phyloP scores from a whole-genome alignment of 2,329 filamentous ascomycete genomes.

The Fusarium poae region DNA sequence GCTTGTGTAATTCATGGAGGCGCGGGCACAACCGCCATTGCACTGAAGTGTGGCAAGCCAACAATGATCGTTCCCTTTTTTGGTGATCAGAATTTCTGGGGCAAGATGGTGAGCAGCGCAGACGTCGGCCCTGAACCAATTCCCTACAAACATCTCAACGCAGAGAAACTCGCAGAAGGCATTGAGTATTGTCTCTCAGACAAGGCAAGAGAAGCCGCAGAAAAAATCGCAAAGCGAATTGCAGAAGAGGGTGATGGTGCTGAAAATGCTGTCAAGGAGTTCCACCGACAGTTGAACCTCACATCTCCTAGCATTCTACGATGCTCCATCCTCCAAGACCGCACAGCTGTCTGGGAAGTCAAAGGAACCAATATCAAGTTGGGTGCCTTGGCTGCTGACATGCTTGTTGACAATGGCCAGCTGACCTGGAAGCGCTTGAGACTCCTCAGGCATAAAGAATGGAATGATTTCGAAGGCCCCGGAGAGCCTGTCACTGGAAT shows the following conservation, averaged over 20 bases:
- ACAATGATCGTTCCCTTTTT: slow-evolving; percentile 86
- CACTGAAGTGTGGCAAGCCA: slow-evolving; percentile 76
- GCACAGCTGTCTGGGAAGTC: slow-evolving; percentile 74
- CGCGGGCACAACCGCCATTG: slow-evolving; percentile 81
- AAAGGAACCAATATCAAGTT: slow-evolving; percentile 72
- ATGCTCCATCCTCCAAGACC: slow-evolving; percentile 74
- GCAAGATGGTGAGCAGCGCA: slow-evolving; percentile 73
- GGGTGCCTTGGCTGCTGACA: slow-evolving; percentile 73
- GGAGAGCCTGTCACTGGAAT: slow-evolving; percentile 78
- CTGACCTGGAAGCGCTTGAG: slow-evolving; percentile 73
- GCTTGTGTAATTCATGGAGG: slow-evolving; percentile 83
- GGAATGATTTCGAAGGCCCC: slow-evolving; percentile 82
- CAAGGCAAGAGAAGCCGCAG: slow-evolving; percentile 69
- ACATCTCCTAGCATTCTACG: slow-evolving; percentile 68
- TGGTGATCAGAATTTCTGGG: slow-evolving; percentile 85
- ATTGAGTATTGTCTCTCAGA: slow-evolving; percentile 76
- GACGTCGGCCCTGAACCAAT: slow-evolving; percentile 75
- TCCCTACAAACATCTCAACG: slow-evolving; percentile 75
- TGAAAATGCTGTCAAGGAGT: slow-evolving; percentile 75
- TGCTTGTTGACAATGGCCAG: slow-evolving; percentile 71
- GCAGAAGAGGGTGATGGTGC: slow-evolving; percentile 75
- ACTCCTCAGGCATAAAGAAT: slow-evolving; percentile 75
- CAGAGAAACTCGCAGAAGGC: slow-evolving; percentile 75
- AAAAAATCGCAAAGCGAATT: slow-evolving; percentile 72
- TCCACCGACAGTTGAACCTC: slow-evolving; percentile 71